Percentiles rank a stretch among this genome's conserved stretches.
phyloP scores from a whole-genome alignment of 169 alveolate species.

The Plasmodium billcollinsi region DNA sequence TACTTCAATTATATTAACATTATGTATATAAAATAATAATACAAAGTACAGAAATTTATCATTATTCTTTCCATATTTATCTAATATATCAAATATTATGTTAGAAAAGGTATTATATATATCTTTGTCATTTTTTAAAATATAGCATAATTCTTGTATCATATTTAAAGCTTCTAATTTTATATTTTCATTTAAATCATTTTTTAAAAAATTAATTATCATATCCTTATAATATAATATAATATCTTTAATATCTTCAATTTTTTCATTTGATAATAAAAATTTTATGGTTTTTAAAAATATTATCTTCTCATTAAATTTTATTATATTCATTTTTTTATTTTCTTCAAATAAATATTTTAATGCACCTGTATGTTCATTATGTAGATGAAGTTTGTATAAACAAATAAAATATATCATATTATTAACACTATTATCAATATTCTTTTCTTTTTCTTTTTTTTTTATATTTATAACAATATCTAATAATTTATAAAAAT shows the following conservation, averaged over 20 bases:
- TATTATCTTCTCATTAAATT: slow-evolving; percentile 65
- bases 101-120: slow-evolving; percentile 42
- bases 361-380: slow-evolving; percentile 48
- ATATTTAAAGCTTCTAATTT: slow-evolving; percentile 42
- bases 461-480: slow-evolving; percentile 59
- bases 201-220: slow-evolving; percentile 55
- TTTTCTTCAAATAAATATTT: slow-evolving; percentile 41
- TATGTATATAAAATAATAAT: slow-evolving; percentile 41
- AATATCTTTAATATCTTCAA: slow-evolving; percentile 46
- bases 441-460: slow-evolving; percentile 45
- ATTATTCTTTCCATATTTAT: slow-evolving; percentile 69
- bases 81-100: slow-evolving; percentile 49
- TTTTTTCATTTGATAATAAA: slow-evolving; percentile 29
- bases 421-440: slow-evolving; percentile 21
- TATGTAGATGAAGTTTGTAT: slow-evolving; percentile 62
- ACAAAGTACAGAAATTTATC: slow-evolving; percentile 46
- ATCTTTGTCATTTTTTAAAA: slow-evolving; percentile 71
- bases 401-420: slow-evolving; percentile 46
- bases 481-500: slow-evolving; percentile 55
- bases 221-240: slow-evolving; percentile 21
- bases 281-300: slow-evolving; percentile 46
- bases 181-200: slow-evolving; percentile 77
- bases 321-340: slow-evolving; percentile 42
- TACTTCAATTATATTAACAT: slow-evolving; percentile 25
- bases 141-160: slow-evolving; percentile 2